Percentiles rank a stretch among this genome's conserved stretches.
These are phyloP conservation scores for Verticillium zaregamsianum DNA, from an alignment of 2,329 filamentous ascomycete genomes.

Conservation along the genomic window DNA sequence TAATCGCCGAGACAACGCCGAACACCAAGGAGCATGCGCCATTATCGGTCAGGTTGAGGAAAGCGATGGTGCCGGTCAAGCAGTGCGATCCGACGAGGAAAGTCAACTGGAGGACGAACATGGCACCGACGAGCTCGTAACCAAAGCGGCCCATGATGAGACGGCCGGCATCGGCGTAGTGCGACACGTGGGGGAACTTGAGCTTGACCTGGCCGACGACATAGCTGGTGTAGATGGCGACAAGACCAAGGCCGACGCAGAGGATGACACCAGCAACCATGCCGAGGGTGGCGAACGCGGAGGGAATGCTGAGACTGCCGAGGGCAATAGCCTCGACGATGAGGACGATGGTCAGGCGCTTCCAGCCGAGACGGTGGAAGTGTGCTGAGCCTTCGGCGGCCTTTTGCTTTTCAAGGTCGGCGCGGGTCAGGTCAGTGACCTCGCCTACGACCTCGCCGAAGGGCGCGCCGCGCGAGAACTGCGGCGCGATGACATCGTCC, in stretches of 20 bases:
- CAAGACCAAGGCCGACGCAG: slow-evolving; percentile 27
- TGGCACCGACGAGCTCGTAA: slow-evolving; percentile 57
- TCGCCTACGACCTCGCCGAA: slow-evolving; percentile 22
- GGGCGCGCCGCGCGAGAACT: slow-evolving; percentile 12
- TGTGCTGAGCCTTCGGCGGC: slow-evolving; percentile 38
- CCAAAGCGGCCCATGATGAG: slow-evolving; percentile 57
- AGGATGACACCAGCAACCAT: slow-evolving; percentile 41
- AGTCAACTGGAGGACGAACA: slow-evolving; percentile 59
- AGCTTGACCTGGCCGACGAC: slow-evolving; percentile 41
- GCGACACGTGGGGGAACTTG: slow-evolving; percentile 52
- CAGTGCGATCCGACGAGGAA: slow-evolving; percentile 71
- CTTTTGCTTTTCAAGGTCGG: slow-evolving; percentile 43
- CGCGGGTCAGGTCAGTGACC: slow-evolving; percentile 20
- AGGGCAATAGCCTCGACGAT: slow-evolving; percentile 56
- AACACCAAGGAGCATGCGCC: slow-evolving; percentile 42
- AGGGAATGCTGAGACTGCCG: slow-evolving; percentile 45
- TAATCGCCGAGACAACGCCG: slow-evolving; percentile 39
- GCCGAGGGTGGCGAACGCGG: slow-evolving; percentile 48
- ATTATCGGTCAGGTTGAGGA: slow-evolving; percentile 59
- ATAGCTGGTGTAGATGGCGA: slow-evolving; percentile 36
- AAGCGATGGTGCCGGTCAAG: slow-evolving; percentile 65
- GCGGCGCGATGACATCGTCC: slow-evolving; percentile 9
- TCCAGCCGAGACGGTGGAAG: slow-evolving; percentile 53
- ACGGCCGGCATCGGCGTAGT: slow-evolving; percentile 64
- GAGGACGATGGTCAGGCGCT: slow-evolving; percentile 49